A percentile compares a stretch with the other conserved stretches of the same genome.
These are phyloP conservation scores for Penicillium sp. DNA, from an alignment of 2,329 filamentous ascomycete genomes.

Conservation along the genomic window DNA sequence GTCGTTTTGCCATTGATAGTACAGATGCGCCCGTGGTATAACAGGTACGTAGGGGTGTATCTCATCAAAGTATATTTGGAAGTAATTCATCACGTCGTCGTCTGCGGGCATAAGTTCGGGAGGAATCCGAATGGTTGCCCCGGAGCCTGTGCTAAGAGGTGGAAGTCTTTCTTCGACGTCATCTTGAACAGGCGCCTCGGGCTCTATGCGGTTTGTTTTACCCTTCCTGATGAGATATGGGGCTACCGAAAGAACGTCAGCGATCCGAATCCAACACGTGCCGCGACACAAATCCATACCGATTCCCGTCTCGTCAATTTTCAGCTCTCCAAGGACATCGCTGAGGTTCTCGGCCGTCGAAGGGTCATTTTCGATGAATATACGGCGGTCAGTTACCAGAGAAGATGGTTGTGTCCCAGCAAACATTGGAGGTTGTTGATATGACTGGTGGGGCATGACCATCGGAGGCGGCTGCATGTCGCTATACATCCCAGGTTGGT, in stretches of 20 bases:
- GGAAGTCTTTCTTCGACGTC: conserved; percentile 69
- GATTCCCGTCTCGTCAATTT: conserved; percentile 80
- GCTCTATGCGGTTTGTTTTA: conserved; percentile 47
- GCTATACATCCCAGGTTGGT: conserved; percentile 30
- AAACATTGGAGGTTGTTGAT: conserved; percentile 28
- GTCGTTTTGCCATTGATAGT: conserved; percentile 82
- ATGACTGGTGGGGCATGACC: conserved; percentile 28
- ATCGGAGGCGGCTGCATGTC: conserved; percentile 32
- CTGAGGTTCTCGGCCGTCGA: conserved; percentile 68
- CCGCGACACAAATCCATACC: conserved; percentile 53
- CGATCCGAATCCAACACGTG: background rate
- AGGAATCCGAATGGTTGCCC: conserved; percentile 78
- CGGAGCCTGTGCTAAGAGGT: conserved; percentile 62
- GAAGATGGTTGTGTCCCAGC: conserved; percentile 24
- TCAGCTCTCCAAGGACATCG: conserved; percentile 78
- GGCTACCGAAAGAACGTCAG: conserved; percentile 47
- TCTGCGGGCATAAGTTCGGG: conserved; percentile 90
- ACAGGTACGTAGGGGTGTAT: conserved; percentile 93
- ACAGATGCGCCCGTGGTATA: conserved; percentile 74
- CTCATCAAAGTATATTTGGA: conserved; percentile 83
- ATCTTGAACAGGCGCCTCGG: conserved; percentile 57
- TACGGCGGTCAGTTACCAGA: conserved; percentile 40
- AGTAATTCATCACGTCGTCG: conserved; percentile 74
- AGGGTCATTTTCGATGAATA: conserved; percentile 57
- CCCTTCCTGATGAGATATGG: conserved; percentile 71